These are phyloP conservation scores for Kodamaea laetipori DNA, from an alignment of 805 yeast species.

Conservation along the genomic window DNA sequence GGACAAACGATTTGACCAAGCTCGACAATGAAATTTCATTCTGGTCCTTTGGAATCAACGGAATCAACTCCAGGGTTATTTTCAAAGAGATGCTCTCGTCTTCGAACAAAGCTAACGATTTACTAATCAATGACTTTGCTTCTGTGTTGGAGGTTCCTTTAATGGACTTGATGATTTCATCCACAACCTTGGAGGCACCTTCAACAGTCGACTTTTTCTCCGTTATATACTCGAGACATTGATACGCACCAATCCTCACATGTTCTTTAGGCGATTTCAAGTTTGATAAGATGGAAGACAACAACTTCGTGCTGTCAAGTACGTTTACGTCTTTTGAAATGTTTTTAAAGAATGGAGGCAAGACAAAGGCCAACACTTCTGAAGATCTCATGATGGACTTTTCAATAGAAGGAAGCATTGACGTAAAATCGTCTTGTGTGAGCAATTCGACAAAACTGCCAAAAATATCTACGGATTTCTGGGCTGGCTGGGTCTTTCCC, in stretches of 20 bases:
- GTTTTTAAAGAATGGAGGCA: conserved; percentile 50
- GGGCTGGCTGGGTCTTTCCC: conserved; percentile 45
- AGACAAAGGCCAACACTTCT: conserved; percentile 61
- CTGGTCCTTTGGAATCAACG: conserved; percentile 69
- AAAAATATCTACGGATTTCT: conserved; percentile 37
- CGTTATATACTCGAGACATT: conserved; percentile 31
- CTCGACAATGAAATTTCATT: conserved; percentile 64
- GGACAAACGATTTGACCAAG: conserved; percentile 51
- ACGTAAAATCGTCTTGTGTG: conserved; percentile 32
- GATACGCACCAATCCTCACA: conserved; percentile 54
- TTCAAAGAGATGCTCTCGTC: conserved; percentile 30
- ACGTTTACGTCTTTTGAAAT: conserved; percentile 26
- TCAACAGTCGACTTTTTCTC: conserved; percentile 17
- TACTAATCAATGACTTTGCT: conserved; percentile 56
- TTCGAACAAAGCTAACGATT: conserved; percentile 38
- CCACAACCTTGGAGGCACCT: conserved; percentile 37
- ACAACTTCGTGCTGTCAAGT: conserved; percentile 37
- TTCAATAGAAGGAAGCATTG: conserved; percentile 63
- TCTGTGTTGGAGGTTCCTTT: conserved; percentile 65
- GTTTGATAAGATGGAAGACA: conserved; percentile 39
- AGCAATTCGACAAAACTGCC: conserved; percentile 48
- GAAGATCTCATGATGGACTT: conserved; percentile 79
- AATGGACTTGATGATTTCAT: conserved; percentile 57
- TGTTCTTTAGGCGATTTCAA: conserved; percentile 70
- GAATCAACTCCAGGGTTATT: conserved; percentile 46